These are phyloP conservation scores for Aspergillus ellipticus DNA, from an alignment of 495 filamentous ascomycete genomes.

Conservation along the genomic window DNA sequence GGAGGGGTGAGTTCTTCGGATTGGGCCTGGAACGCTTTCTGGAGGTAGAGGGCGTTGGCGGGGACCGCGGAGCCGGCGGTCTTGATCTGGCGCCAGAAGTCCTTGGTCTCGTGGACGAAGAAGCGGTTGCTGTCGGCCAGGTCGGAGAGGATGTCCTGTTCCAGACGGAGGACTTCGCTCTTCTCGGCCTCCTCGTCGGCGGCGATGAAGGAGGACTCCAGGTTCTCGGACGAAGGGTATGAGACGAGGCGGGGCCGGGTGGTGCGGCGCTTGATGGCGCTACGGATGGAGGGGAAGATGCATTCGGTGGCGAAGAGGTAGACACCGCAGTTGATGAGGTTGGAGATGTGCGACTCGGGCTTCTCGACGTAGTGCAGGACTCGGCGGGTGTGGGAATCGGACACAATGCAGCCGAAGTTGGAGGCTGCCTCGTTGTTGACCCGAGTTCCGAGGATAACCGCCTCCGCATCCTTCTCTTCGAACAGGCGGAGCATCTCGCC, in stretches of 20 bases:
- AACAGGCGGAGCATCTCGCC: constrained; percentile 92
- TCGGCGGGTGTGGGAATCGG: constrained; percentile 88
- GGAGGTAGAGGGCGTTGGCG: constrained; percentile 94
- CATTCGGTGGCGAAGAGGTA: constrained; percentile 94
- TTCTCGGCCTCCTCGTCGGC: constrained; percentile 72
- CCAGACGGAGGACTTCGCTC: constrained; percentile 87
- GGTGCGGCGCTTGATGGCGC: constrained; percentile 91
- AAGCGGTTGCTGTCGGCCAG: constrained; percentile 97
- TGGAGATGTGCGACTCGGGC: constrained; percentile 96
- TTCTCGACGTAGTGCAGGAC: constrained; percentile 99
- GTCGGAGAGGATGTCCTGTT: constrained; percentile 96
- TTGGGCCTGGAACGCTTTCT: constrained; percentile 84
- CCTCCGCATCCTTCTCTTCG: constrained; percentile 93
- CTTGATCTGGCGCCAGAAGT: constrained; percentile 99
- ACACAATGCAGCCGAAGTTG: constrained; percentile 98
- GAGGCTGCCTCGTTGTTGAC: constrained; percentile 88
- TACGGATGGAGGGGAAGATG: constrained; percentile 95
- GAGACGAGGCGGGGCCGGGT: constrained; percentile 87
- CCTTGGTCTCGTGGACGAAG: constrained; percentile 97
- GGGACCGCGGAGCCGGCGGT: constrained; percentile 96
- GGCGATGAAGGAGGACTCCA: constrained; percentile 73
- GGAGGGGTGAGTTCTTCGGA: constrained; percentile 80
- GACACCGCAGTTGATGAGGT: constrained; percentile 98
- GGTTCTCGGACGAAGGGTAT: constrained; percentile 92
- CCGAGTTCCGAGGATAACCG: constrained; percentile 91